Percentiles rank a stretch among this genome's conserved stretches.
phyloP scores from a whole-genome alignment of 768 basidiomycete species.

The Boletus tomentosulus region DNA sequence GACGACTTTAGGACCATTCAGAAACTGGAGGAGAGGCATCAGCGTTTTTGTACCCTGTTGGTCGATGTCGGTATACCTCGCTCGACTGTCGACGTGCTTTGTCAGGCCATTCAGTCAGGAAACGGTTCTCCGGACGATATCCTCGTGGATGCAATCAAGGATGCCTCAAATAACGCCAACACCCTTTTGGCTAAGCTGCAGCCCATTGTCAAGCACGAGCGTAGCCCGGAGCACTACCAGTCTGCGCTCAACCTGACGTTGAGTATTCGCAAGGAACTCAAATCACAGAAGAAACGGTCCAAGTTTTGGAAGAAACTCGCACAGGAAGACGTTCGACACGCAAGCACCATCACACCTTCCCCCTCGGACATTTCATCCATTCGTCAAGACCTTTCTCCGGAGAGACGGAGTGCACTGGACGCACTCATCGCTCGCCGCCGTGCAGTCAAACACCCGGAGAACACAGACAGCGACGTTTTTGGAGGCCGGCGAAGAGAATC shows the following conservation, averaged over 20 bases:
- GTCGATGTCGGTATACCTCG: constrained; percentile 27
- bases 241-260: constrained; percentile 45
- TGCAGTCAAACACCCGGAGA: constrained; percentile 7
- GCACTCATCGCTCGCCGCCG: constrained; percentile 32
- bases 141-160: constrained; percentile 40
- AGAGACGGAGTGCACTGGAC: constrained; percentile 35
- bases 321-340: constrained; percentile 25
- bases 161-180: constrained; percentile 35
- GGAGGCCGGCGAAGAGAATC: constrained; percentile 16
- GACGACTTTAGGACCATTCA: constrained; percentile 26
- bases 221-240: constrained; percentile 41
- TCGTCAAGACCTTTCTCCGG: constrained; percentile 21
- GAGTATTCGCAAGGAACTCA: constrained; percentile 41
- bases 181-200: constrained; percentile 43
- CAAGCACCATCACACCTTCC: constrained; percentile 25
- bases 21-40: constrained; percentile 23
- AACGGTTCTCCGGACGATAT: constrained; percentile 38
- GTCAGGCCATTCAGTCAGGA: constrained; percentile 17
- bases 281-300: constrained; percentile 38
- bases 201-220: constrained; percentile 31
- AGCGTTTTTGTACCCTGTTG: constrained; percentile 22
- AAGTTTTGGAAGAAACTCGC: constrained; percentile 47
- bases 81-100: constrained; percentile 21
- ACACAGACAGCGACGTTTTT: constrained; percentile 21
- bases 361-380: constrained; percentile 30